Conservation (phyloP, 768 basidiomycete genomes). For the Psilocybe azurescens region DNA sequence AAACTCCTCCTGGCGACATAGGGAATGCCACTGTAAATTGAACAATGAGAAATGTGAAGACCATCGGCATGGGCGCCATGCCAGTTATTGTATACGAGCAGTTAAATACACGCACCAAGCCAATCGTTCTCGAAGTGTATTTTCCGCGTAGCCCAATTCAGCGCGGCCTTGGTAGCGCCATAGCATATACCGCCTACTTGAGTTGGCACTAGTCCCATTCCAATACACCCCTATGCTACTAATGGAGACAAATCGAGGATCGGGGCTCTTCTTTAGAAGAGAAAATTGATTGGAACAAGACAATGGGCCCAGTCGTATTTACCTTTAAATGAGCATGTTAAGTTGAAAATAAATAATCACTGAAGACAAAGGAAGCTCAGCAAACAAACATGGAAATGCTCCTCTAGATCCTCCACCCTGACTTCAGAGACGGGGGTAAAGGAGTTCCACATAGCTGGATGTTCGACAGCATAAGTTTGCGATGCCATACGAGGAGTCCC, state of each 20-base stretch:
- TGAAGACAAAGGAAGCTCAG: no score
- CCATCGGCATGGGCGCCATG: no score
- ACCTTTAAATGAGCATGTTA: not conserved
- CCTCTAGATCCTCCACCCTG: not conserved
- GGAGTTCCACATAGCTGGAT: not conserved
- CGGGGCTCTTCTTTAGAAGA: slow-evolving; percentile 2
- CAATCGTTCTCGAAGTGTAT: slow-evolving; percentile 15
- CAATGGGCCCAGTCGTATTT: slow-evolving; percentile 6
- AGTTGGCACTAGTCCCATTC: not conserved
- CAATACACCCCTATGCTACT: not conserved
- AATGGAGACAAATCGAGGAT: slow-evolving; percentile 10
- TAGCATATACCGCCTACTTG: not conserved
- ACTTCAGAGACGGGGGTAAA: not conserved
- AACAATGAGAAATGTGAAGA: not conserved
- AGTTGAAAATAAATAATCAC: no score
- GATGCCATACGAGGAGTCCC: no score
- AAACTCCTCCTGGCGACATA: not conserved
- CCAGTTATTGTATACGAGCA: no score
- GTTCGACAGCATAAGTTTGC: no score
- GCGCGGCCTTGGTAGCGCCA: slow-evolving; percentile 2
- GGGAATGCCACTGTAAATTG: not conserved
- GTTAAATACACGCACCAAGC: not conserved
- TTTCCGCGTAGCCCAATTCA: slow-evolving; percentile 10
- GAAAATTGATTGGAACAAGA: slow-evolving; percentile 5
- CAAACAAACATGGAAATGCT: not conserved